phyloP scores from a whole-genome alignment of 768 basidiomycete species.

The Clitopilus hobsonii region DNA sequence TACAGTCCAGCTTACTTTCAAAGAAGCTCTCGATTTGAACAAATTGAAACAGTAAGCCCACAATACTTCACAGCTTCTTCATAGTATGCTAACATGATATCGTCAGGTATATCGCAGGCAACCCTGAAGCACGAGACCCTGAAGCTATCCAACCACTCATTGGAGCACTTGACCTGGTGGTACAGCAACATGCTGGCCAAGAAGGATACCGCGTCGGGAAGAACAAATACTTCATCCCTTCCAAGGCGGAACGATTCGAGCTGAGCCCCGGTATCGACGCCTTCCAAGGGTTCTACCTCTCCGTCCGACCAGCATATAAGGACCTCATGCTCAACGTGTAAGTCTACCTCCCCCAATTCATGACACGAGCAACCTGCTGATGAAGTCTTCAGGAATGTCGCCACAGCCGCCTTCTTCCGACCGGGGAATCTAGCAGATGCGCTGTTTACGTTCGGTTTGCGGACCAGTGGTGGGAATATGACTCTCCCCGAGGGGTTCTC shows the following conservation, averaged over 20 bases:
- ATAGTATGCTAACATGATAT: constrained; percentile 1
- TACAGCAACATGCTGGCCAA: constrained; percentile 44
- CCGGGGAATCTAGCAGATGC: constrained; percentile 62
- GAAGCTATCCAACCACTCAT: constrained; percentile 46
- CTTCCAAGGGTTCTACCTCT: constrained; percentile 43
- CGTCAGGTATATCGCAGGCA: constrained; percentile 47
- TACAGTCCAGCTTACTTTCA: constrained; percentile 34
- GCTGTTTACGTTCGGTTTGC: constrained; percentile 40
- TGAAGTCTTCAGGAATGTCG: constrained; percentile 39
- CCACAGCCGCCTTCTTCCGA: constrained; percentile 50
- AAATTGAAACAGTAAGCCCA: constrained; percentile 27
- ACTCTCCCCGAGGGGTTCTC: constrained; percentile 31
- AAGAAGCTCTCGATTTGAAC: constrained; percentile 32
- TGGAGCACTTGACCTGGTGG: constrained; percentile 54
- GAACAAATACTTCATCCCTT: constrained; percentile 49
- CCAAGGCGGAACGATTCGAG: constrained; percentile 14
- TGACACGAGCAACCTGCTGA: background rate
- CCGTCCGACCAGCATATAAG: constrained; percentile 44
- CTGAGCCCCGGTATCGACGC: constrained; percentile 33
- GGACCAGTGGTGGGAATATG: constrained; percentile 40
- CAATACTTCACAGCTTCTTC: background rate
- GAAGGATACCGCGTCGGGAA: constrained; percentile 47
- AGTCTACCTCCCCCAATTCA: constrained; percentile 11
- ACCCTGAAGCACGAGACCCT: constrained; percentile 30
- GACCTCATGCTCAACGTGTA: constrained; percentile 52